Percentiles rank a stretch among this genome's conserved stretches.
Evolutionary conservation across 371 early-diverging fungal genomes (phyloP).

Genomic region (Capillidium heterosporum): DNA sequence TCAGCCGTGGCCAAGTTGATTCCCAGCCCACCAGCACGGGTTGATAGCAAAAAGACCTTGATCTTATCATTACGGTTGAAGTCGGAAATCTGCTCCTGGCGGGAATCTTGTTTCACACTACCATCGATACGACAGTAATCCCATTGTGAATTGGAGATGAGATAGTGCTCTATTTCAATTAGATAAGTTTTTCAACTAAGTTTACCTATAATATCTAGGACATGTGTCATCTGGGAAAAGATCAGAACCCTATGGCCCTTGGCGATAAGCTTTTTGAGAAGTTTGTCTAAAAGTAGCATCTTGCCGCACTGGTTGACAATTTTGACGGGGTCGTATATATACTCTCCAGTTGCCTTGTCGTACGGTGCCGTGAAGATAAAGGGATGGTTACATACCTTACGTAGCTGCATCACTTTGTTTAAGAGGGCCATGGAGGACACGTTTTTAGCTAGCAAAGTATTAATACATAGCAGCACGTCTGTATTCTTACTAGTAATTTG

Average conservation of each 20-base stretch:
- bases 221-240: conserved; percentile 86
- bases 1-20: conserved; percentile 91
- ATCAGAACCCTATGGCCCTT: conserved; percentile 77
- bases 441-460: conserved; percentile 16
- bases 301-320: conserved; percentile 65
- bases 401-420: conserved; percentile 80
- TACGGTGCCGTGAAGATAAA: conserved; percentile 69
- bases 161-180: not conserved
- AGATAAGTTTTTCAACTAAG: conserved; percentile 11
- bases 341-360: conserved; percentile 25
- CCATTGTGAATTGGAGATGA: conserved; percentile 42
- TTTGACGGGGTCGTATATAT: conserved; percentile 26
- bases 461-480: not conserved
- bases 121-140: conserved; percentile 92
- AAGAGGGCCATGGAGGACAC: conserved; percentile 41
- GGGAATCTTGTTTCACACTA: conserved; percentile 47
- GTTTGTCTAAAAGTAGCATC: conserved; percentile 63
- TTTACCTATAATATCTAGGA: conserved; percentile 84
- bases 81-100: conserved; percentile 42
- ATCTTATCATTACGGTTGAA: conserved; percentile 34
- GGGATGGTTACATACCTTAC: conserved; percentile 93
- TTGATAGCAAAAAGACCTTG: conserved; percentile 87
- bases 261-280: conserved; percentile 55
- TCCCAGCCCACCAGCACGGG: conserved; percentile 92
- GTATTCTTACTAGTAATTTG: not conserved